phyloP scores from a whole-genome alignment of 768 basidiomycete species.

The Gyrodon lividus region DNA sequence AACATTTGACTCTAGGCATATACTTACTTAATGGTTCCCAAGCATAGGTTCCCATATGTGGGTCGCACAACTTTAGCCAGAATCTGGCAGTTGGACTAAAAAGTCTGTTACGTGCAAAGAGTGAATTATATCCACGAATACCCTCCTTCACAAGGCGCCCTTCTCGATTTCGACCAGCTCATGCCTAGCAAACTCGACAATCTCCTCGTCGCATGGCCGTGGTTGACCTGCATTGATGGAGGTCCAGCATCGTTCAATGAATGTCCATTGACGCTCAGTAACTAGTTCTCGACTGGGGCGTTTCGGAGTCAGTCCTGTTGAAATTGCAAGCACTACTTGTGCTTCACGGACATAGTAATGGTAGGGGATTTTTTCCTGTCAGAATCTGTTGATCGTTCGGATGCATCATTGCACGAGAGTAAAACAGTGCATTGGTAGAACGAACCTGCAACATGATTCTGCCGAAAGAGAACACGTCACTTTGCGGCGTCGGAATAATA shows the following conservation, averaged over 20 bases:
- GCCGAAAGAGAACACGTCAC: slow-evolving; percentile 35
- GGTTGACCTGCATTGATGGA: slow-evolving; percentile 20
- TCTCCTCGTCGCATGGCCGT: slow-evolving; percentile 30
- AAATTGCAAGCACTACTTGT: slow-evolving; percentile 3
- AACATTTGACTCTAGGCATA: no score
- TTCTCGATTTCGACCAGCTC: neutral
- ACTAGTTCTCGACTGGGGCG: neutral
- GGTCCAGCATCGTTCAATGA: slow-evolving; percentile 5
- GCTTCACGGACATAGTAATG: slow-evolving; percentile 3
- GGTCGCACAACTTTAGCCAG: no score
- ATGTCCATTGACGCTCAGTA: neutral
- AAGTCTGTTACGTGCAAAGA: no score
- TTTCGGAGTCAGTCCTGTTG: neutral
- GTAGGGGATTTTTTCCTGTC: slow-evolving; percentile 6
- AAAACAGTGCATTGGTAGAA: no score
- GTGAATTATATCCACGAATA: no score
- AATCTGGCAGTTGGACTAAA: no score
- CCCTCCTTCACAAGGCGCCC: no score
- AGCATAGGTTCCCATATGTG: no score
- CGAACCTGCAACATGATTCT: neutral
- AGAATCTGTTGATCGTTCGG: neutral
- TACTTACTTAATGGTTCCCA: no score
- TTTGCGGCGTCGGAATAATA: slow-evolving; percentile 12
- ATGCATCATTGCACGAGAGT: no score
- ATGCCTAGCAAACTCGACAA: slow-evolving; percentile 5